A percentile compares a stretch with the other conserved stretches of the same genome.
Evolutionary conservation across 2,329 filamentous ascomycete species (phyloP).

Genomic region (Davidsoniella eucalypti): DNA sequence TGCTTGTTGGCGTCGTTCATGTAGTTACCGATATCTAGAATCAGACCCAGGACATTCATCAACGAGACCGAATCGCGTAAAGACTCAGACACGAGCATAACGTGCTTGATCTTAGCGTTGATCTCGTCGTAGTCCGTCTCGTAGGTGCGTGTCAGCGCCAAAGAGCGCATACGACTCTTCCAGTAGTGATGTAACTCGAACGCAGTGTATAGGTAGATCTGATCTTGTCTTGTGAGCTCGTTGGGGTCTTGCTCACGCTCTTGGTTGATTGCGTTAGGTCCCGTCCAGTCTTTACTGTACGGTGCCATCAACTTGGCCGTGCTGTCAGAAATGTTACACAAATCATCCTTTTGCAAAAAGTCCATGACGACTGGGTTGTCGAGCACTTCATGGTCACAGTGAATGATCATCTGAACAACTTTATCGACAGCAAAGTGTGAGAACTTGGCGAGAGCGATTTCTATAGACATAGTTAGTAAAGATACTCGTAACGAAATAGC

Average conservation of each 20-base stretch:
- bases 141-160: conserved; percentile 67
- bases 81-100: conserved; percentile 78
- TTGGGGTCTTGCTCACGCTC: conserved; percentile 68
- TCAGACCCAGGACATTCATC: conserved; percentile 91
- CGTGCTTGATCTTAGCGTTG: conserved; percentile 64
- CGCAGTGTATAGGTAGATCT: conserved; percentile 84
- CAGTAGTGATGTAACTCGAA: conserved; percentile 96
- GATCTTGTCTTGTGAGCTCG: conserved; percentile 86
- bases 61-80: conserved; percentile 79
- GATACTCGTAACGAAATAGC: neutral
- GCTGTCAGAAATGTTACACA: conserved; percentile 86
- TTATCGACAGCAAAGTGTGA: conserved; percentile 72
- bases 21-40: conserved; percentile 96
- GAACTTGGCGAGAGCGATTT: conserved; percentile 89
- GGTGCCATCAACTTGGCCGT: conserved; percentile 80
- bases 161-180: conserved; percentile 90
- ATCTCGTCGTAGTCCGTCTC: conserved; percentile 88
- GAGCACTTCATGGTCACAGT: conserved; percentile 77
- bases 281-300: conserved; percentile 93
- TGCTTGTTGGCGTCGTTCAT: conserved; percentile 99
- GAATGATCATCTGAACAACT: conserved; percentile 82
- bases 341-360: conserved; percentile 80
- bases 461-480: conserved; percentile 19
- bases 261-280: conserved; percentile 34
- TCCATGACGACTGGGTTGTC: conserved; percentile 92